These are phyloP conservation scores for Nakazawaea siamensis DNA, from an alignment of 805 yeast genomes.

Conservation along the genomic window DNA sequence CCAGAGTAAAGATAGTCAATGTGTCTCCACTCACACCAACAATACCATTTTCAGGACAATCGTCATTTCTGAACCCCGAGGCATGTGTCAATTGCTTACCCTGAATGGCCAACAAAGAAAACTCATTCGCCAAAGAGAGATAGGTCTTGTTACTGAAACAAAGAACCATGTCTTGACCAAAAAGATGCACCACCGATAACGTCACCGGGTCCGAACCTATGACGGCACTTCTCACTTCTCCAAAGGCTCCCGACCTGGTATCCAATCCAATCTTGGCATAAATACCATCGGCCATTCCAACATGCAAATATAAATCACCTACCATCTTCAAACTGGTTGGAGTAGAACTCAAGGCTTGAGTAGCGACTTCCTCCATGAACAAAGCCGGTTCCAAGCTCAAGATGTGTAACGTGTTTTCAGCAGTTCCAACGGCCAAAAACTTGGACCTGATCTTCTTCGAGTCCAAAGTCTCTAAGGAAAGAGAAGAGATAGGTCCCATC, in stretches of 20 bases:
- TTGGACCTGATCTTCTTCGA: constrained; percentile 39
- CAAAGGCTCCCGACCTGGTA: constrained; percentile 47
- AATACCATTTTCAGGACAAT: constrained; percentile 47
- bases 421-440: constrained; percentile 61
- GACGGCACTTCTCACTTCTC: constrained; percentile 61
- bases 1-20: constrained; percentile 49
- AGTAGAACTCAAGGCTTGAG: constrained; percentile 58
- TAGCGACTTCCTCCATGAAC: constrained; percentile 51
- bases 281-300: constrained; percentile 82
- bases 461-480: constrained; percentile 35
- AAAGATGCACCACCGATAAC: constrained; percentile 29
- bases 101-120: constrained; percentile 39
- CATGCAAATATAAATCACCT: constrained; percentile 40
- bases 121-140: constrained; percentile 26
- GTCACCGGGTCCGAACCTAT: constrained; percentile 62
- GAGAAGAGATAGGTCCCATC: constrained; percentile 37
- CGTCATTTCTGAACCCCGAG: constrained; percentile 53
- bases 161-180: constrained; percentile 27
- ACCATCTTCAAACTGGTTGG: constrained; percentile 29
- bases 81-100: constrained; percentile 36
- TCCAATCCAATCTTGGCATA: constrained; percentile 60
- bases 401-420: constrained; percentile 63
- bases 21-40: constrained; percentile 50
- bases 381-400: constrained; percentile 52
- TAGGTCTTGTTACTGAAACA: constrained; percentile 51